Percentiles rank a stretch among this genome's conserved stretches.
Evolutionary conservation across 306 rosid species (phyloP).

Genomic region (Vicia sativa): DNA sequence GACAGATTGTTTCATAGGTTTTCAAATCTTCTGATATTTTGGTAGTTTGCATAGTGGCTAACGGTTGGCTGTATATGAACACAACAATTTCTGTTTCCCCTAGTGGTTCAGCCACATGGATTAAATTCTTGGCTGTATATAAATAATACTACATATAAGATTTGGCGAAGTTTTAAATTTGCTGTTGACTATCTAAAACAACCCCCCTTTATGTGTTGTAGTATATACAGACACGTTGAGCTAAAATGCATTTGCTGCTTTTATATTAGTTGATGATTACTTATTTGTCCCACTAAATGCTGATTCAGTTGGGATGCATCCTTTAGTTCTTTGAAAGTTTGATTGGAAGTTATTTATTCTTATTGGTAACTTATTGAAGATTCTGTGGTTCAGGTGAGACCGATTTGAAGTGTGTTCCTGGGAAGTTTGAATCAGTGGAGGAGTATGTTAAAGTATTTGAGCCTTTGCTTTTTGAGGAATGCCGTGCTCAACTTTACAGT

Average conservation of each 20-base stretch:
- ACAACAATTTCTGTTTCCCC: neutral
- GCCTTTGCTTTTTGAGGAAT: slow-evolving; percentile 98
- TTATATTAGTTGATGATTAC: slow-evolving; percentile 11
- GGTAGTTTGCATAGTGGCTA: neutral
- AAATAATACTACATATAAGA: neutral
- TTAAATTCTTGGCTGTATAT: neutral
- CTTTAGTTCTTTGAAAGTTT: slow-evolving; percentile 30
- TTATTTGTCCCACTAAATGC: neutral
- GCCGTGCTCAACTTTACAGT: slow-evolving; percentile 96
- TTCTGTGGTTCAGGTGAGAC: slow-evolving; percentile 72
- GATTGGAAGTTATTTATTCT: slow-evolving; percentile 24
- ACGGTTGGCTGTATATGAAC: neutral
- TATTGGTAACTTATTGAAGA: slow-evolving; percentile 36
- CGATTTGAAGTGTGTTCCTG: slow-evolving; percentile 92
- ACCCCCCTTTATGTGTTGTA: neutral
- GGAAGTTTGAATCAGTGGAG: slow-evolving; percentile 88
- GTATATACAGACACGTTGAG: neutral
- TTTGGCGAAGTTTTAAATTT: too few species aligned
- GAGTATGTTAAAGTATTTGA: slow-evolving; percentile 90
- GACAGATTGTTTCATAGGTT: neutral
- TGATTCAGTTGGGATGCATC: slow-evolving; percentile 1
- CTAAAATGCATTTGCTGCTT: slow-evolving; percentile 14
- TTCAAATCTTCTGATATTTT: neutral
- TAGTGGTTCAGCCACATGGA: neutral
- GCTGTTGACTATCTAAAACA: too few species aligned